A percentile compares a stretch with the other conserved stretches of the same genome.
Conservation (phyloP, 2,329 filamentous ascomycete genomes). For the Triangularia setosa region DNA sequence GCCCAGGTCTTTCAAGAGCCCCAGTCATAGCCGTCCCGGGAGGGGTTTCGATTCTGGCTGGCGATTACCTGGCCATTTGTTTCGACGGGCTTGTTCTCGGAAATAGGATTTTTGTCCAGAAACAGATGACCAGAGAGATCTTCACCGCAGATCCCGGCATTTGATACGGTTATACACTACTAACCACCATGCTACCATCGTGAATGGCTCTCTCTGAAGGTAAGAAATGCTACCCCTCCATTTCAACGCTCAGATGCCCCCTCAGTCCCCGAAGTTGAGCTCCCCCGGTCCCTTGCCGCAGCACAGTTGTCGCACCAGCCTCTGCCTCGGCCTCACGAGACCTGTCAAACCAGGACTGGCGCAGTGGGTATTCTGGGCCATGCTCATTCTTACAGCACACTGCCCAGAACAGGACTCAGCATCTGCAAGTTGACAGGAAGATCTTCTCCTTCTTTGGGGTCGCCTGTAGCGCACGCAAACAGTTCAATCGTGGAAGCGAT, state of each 20-base stretch:
- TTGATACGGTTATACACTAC: constrained; percentile 5
- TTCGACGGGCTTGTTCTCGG: background rate
- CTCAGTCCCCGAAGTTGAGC: background rate
- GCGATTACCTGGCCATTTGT: background rate
- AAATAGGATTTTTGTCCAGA: background rate
- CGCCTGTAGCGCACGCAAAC: background rate
- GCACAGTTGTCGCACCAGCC: background rate
- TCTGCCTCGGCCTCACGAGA: background rate
- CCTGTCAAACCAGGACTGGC: constrained; percentile 6
- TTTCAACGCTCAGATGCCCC: background rate
- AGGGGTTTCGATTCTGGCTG: background rate
- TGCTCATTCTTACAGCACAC: background rate
- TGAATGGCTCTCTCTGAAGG: background rate
- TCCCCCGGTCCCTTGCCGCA: constrained; percentile 2
- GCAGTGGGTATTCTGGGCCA: background rate
- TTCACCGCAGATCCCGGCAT: constrained; percentile 14
- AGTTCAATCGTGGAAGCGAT: background rate
- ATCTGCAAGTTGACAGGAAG: background rate
- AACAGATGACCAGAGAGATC: constrained; percentile 7
- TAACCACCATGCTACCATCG: background rate
- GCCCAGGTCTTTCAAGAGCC: background rate
- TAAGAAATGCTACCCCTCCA: constrained; percentile 6
- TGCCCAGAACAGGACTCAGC: background rate
- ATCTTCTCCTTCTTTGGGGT: background rate
- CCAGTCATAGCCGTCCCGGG: background rate